A percentile compares a stretch with the other conserved stretches of the same genome.
Evolutionary conservation across 164 flowering plant genomes (phyloP).

Genomic region (Piper longum): DNA sequence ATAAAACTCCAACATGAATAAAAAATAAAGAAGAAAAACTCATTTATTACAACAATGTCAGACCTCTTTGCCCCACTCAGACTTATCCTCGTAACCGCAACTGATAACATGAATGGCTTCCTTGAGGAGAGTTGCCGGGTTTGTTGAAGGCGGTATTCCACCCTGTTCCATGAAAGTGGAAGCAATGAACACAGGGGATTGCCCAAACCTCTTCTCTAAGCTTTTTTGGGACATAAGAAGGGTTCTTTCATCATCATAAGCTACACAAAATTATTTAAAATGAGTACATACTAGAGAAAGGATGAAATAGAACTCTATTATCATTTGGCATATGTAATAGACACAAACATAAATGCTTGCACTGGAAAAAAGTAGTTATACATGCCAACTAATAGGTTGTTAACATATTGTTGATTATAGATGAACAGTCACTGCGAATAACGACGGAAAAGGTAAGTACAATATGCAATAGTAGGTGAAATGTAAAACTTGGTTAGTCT

Average conservation of each 20-base stretch:
- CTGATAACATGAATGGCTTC: too few species aligned
- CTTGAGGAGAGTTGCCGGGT: slow-evolving; percentile 62
- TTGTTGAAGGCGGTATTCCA: slow-evolving; percentile 89
- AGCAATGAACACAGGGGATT: slow-evolving; percentile 59
- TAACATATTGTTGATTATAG: too few species aligned
- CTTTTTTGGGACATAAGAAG: slow-evolving; percentile 24
- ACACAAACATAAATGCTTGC: too few species aligned
- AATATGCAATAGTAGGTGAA: too few species aligned
- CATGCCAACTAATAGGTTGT: too few species aligned
- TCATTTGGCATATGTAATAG: too few species aligned
- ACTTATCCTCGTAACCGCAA: too few species aligned
- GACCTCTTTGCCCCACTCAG: slow-evolving; percentile 89
- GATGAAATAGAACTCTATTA: not conserved
- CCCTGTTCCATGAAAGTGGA: slow-evolving; percentile 48
- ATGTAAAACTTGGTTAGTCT: too few species aligned
- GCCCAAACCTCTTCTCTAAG: slow-evolving; percentile 91
- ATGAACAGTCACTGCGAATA: too few species aligned
- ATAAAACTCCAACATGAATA: not conserved
- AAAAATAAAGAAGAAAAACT: not conserved
- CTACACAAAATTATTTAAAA: slow-evolving; percentile 23
- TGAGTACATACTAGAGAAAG: not conserved
- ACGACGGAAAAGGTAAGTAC: too few species aligned
- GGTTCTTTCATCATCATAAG: slow-evolving; percentile 78
- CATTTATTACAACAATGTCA: not conserved
- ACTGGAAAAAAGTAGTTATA: too few species aligned